Base-by-base conservation (phyloP, 345 rosid species). In the Salix viminalis region DNA sequence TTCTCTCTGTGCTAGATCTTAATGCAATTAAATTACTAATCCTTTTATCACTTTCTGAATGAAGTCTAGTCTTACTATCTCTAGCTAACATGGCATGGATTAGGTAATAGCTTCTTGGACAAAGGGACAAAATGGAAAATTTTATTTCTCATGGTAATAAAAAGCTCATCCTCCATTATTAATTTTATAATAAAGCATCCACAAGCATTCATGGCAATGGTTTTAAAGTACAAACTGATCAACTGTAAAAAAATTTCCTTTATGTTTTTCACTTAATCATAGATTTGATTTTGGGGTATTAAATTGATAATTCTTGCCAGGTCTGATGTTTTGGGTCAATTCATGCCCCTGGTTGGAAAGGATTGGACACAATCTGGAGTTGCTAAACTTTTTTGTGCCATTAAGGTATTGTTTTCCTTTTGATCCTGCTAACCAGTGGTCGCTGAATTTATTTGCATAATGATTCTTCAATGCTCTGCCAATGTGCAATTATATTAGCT, bases 321-420 rank as follows among this genome's bases (percentile, higher is more conserved):
- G 88, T 94, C 98, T 77, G 98, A 92, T 83, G 98, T 94, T 71
- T 84, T 94, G 60, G 98, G 98, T 78, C 98, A 94, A 83, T 89
- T 94, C 80, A 94, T 94, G 98, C 98, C 98, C 82, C 85, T 94
- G 86, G 94, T 94, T 79, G 98, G 98, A 77, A 92, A 88, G 80
- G 98, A 94, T 80, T 94, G 98, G 98, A 88, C 98, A 46, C 98
- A 94, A 77, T 91, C 96, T 75, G 98, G 98, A 69, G 98, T 94
- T 61, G 94, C 98, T 79, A 89, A 84, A 82, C 97, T 94, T 77
- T 94, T 94, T 77, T 92, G 88, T 50, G 98, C 97, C 24, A 94
- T 94, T 74, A 88, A 94, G 97, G 98, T 91, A 72, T 73, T 69
- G 1, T 58, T 46, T 34, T 50, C 42, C 30, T 56, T 62, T 62